These are phyloP conservation scores for Amniculicola lignicola DNA, from an alignment of 495 filamentous ascomycete genomes.

Conservation along the genomic window DNA sequence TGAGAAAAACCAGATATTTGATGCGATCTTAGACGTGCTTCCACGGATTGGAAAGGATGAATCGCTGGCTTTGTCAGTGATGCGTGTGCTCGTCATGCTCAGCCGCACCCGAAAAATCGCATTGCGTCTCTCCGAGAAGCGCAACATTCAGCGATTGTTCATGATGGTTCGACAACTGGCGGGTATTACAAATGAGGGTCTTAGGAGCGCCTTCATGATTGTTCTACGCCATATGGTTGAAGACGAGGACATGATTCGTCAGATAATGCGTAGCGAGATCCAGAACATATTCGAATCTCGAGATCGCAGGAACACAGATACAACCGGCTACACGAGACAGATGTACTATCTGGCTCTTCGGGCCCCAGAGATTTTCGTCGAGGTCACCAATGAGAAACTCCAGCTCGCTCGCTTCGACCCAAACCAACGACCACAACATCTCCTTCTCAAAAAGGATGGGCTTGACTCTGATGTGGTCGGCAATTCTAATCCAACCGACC, in stretches of 20 bases:
- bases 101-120: slow-evolving; percentile 76
- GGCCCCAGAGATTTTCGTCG: slow-evolving; percentile 81
- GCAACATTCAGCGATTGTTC: slow-evolving; percentile 84
- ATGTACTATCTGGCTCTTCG: slow-evolving; percentile 81
- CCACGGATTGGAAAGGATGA: slow-evolving; percentile 85
- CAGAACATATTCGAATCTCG: slow-evolving; percentile 65
- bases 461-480: neutral
- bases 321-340: slow-evolving; percentile 66
- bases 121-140: slow-evolving; percentile 73
- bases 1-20: slow-evolving; percentile 66
- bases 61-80: slow-evolving; percentile 74
- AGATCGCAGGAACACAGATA: slow-evolving; percentile 62
- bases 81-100: slow-evolving; percentile 84
- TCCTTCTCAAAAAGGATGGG: slow-evolving; percentile 57
- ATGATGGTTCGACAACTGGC: slow-evolving; percentile 91
- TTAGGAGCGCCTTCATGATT: slow-evolving; percentile 79
- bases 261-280: slow-evolving; percentile 92
- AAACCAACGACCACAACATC: slow-evolving; percentile 53
- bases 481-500: slow-evolving; percentile 1
- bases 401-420: slow-evolving; percentile 63
- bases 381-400: slow-evolving; percentile 82
- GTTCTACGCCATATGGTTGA: slow-evolving; percentile 91
- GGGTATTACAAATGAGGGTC: slow-evolving; percentile 65
- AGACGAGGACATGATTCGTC: slow-evolving; percentile 83
- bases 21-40: slow-evolving; percentile 73